These are phyloP conservation scores for Peterozyma xylosa DNA, from an alignment of 805 yeast genomes.

Conservation along the genomic window DNA sequence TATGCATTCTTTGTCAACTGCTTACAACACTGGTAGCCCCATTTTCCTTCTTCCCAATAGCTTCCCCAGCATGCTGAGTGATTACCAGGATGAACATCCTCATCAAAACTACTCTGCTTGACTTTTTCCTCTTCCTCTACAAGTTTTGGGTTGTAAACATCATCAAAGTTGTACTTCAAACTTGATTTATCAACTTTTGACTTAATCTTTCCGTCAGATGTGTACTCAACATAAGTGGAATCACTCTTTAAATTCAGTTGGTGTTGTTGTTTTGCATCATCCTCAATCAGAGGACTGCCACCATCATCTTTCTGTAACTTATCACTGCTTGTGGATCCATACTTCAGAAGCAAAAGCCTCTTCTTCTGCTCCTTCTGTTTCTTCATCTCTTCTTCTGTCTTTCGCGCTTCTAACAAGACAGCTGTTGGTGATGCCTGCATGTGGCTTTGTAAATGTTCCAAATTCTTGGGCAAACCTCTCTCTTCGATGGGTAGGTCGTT, in stretches of 20 bases:
- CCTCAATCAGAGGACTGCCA: not conserved
- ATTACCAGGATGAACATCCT: slow-evolving; percentile 28
- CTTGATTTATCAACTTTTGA: slow-evolving; percentile 7
- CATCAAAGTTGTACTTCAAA: slow-evolving; percentile 9
- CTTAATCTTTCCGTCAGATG: slow-evolving; percentile 3
- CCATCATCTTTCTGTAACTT: not conserved
- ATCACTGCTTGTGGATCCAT: slow-evolving; percentile 22
- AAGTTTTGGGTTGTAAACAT: slow-evolving; percentile 6
- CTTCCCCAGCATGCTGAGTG: slow-evolving; percentile 38
- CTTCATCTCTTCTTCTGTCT: slow-evolving; percentile 22
- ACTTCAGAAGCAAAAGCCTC: slow-evolving; percentile 26
- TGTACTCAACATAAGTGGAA: slow-evolving; percentile 6
- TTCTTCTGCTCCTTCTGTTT: slow-evolving; percentile 21
- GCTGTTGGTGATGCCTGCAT: slow-evolving; percentile 41
- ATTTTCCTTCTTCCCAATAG: slow-evolving; percentile 29
- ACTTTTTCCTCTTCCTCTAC: slow-evolving; percentile 1
- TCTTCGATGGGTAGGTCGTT: slow-evolving; percentile 9
- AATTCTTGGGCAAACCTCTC: slow-evolving; percentile 9
- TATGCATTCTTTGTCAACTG: slow-evolving; percentile 22
- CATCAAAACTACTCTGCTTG: slow-evolving; percentile 21
- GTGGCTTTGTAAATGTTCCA: slow-evolving; percentile 17
- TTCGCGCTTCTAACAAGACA: slow-evolving; percentile 27
- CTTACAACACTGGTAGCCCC: slow-evolving; percentile 39
- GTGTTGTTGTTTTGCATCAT: not conserved
- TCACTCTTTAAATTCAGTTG: not conserved